These are phyloP conservation scores for Ambrosia artemisiifolia DNA, from an alignment of 129 eudicot genomes.

Conservation along the genomic window DNA sequence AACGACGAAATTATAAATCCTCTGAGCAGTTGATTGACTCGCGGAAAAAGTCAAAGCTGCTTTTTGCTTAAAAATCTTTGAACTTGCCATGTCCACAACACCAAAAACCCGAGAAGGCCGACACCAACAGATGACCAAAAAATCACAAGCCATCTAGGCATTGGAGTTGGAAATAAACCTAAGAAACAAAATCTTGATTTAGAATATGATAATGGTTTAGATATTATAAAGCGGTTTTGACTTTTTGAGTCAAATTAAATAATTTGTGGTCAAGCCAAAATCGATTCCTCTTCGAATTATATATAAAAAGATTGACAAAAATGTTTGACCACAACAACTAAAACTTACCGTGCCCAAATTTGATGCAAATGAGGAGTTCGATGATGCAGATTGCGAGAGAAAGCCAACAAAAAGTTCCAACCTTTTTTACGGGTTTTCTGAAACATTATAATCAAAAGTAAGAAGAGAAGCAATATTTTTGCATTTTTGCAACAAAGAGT, in stretches of 20 bases:
- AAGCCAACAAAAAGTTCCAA: constrained; percentile 97
- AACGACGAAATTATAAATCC: neutral
- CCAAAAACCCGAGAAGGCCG: constrained; percentile 53
- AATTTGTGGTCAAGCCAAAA: constrained; percentile 10
- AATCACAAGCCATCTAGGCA: constrained; percentile 79
- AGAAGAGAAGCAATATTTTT: neutral
- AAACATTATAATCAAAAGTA: constrained; percentile 13
- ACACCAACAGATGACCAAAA: constrained; percentile 65
- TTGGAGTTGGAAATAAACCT: constrained; percentile 79
- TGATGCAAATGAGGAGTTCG: constrained; percentile 93
- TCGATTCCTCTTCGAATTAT: too few relatives aligned
- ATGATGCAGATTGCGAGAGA: constrained; percentile 93
- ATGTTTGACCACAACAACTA: too few relatives aligned
- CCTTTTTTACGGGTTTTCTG: constrained; percentile 85
- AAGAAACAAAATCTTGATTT: constrained; percentile 23
- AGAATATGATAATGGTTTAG: neutral
- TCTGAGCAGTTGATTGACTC: neutral
- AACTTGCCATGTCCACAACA: constrained; percentile 71
- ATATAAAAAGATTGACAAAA: too few relatives aligned
- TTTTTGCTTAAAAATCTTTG: constrained; percentile 52
- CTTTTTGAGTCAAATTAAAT: constrained; percentile 10
- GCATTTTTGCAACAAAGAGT: constrained; percentile 2
- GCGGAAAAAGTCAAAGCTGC: constrained; percentile 35
- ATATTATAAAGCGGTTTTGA: neutral
- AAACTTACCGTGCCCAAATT: constrained; percentile 87